phyloP scores from a whole-genome alignment of 371 early-diverging fungal genomes.

The Apophysomyces variabilis region DNA sequence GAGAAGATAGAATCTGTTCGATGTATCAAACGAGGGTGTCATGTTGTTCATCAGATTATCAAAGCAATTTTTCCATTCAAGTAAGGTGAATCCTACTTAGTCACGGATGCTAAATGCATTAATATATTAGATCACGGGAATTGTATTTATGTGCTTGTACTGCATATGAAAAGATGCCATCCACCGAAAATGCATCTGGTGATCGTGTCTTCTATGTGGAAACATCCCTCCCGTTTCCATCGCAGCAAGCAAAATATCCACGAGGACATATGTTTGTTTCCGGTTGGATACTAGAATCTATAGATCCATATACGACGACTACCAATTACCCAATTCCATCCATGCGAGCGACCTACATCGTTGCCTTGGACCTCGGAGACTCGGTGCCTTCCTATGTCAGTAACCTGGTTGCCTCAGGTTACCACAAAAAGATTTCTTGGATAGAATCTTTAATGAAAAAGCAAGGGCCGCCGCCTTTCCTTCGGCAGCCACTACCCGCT shows the following conservation, averaged over 20 bases:
- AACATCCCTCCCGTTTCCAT: conserved; percentile 39
- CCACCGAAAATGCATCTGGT: conserved; percentile 22
- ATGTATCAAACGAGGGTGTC: conserved; percentile 46
- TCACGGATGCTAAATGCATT: neutral
- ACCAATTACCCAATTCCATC: conserved; percentile 65
- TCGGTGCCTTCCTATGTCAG: conserved; percentile 60
- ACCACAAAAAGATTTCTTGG: conserved; percentile 50
- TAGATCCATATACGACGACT: conserved; percentile 62
- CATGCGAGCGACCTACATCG: conserved; percentile 55
- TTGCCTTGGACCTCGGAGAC: conserved; percentile 55
- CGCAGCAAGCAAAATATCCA: conserved; percentile 34
- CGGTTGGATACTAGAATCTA: conserved; percentile 62
- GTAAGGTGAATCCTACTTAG: conserved; percentile 29
- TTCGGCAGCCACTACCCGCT: conserved; percentile 15
- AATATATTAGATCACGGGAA: conserved; percentile 33
- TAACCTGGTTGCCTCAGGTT: conserved; percentile 49
- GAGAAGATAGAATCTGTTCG: conserved; percentile 45
- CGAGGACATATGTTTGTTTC: conserved; percentile 50
- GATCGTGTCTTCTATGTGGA: conserved; percentile 44
- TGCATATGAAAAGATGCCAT: conserved; percentile 37
- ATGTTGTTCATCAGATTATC: conserved; percentile 45
- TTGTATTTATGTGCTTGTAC: conserved; percentile 37
- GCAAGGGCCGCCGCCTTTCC: conserved; percentile 57
- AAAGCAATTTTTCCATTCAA: conserved; percentile 62
- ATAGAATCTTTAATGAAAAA: conserved; percentile 52